phyloP scores from a whole-genome alignment of 192 early-diverging fungal genomes.

The Mortierella alpina region DNA sequence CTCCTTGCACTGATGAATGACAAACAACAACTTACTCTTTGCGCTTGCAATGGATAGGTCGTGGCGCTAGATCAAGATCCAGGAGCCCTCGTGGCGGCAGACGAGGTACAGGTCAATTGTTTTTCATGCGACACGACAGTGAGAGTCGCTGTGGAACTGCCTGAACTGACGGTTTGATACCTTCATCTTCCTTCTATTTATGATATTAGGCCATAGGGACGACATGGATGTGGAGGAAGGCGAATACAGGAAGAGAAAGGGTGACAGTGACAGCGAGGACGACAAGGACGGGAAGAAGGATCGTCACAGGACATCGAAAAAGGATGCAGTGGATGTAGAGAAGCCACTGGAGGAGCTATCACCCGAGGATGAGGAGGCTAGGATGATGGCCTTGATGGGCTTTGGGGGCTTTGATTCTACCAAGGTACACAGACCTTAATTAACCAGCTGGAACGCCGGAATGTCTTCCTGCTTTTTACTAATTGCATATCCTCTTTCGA shows the following conservation, averaged over 20 bases:
- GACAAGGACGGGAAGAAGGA: neutral
- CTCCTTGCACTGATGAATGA: neutral
- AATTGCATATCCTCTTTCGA: neutral
- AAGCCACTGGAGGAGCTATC: conserved; percentile 38
- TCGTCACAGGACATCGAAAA: neutral
- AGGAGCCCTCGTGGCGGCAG: conserved; percentile 28
- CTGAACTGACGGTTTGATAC: no score
- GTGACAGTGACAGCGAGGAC: conserved; percentile 14
- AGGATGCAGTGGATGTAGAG: neutral
- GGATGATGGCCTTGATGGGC: conserved; percentile 90
- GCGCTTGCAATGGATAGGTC: conserved; percentile 4
- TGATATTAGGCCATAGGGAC: conserved; percentile 2
- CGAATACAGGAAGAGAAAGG: conserved; percentile 6
- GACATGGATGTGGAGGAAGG: conserved; percentile 21
- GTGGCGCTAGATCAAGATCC: conserved; percentile 41
- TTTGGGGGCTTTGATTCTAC: conserved; percentile 91
- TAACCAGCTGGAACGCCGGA: neutral
- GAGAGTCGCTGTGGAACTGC: no score
- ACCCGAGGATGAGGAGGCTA: conserved; percentile 73
- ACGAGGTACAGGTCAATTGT: conserved; percentile 2
- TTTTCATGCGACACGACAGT: no score
- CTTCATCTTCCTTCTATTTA: no score
- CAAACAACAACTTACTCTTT: neutral
- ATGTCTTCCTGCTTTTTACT: neutral
- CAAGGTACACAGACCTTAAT: conserved; percentile 61